phyloP scores from a whole-genome alignment of 192 early-diverging fungal species.

The Chytriomyces confervae region DNA sequence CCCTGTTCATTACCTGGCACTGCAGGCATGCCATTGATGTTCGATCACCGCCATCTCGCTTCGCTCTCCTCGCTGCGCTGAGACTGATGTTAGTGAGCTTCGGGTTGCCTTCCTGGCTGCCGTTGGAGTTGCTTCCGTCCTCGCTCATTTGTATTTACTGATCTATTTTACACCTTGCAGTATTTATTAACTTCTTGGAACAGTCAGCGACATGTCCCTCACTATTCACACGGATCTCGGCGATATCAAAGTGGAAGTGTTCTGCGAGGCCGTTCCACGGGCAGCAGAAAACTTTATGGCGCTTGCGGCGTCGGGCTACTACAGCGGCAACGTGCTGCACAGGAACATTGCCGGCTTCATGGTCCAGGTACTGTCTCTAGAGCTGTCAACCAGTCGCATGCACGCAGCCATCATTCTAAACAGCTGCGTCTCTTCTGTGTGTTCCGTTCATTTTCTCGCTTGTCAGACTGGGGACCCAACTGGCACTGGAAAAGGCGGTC shows the following conservation, averaged over 20 bases:
- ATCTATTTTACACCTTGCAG: too few species aligned
- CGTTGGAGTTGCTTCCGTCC: too few species aligned
- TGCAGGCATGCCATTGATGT: constrained; percentile 28
- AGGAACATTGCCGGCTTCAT: constrained; percentile 69
- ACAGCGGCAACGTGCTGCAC: constrained; percentile 87
- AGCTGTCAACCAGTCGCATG: too few species aligned
- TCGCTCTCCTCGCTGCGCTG: not conserved
- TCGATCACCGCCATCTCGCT: not conserved
- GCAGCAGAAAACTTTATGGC: constrained; percentile 87
- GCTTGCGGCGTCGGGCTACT: constrained; percentile 92
- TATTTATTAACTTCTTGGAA: too few species aligned
- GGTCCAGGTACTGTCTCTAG: constrained; percentile 45
- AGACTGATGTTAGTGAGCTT: not conserved
- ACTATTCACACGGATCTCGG: constrained; percentile 92
- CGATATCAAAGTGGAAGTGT: constrained; percentile 92
- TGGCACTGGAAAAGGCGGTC: constrained; percentile 54
- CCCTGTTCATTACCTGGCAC: constrained; percentile 9
- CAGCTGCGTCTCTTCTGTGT: too few species aligned
- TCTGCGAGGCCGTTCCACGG: constrained; percentile 67
- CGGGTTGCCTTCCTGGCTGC: not conserved
- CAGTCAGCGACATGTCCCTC: constrained; percentile 52
- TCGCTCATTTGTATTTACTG: too few species aligned
- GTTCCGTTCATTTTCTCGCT: not conserved
- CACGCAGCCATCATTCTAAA: too few species aligned
- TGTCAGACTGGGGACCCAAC: constrained; percentile 55